A percentile compares a stretch with the other conserved stretches of the same genome.
Conservation (phyloP, 495 filamentous ascomycete species). For the Hyaloscypha bicolor region DNA sequence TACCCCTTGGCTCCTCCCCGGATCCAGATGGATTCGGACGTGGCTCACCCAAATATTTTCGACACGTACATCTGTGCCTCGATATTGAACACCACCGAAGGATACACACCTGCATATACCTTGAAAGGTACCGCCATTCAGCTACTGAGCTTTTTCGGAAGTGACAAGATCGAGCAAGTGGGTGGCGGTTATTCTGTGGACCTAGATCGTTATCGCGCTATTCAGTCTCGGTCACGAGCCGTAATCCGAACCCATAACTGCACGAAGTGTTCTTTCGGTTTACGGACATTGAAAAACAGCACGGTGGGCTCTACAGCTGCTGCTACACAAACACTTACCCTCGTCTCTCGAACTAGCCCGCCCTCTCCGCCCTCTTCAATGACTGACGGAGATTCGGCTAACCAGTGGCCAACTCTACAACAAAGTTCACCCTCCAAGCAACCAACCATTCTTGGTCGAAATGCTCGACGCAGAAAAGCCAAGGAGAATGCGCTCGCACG, state of each 20-base stretch:
- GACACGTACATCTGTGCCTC: conserved; percentile 51
- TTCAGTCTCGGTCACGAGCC: not conserved
- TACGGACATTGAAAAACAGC: not conserved
- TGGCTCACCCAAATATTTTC: conserved; percentile 57
- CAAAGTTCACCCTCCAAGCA: not conserved
- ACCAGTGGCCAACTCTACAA: not conserved
- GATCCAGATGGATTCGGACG: conserved; percentile 50
- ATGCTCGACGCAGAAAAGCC: conserved; percentile 7
- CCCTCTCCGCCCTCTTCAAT: not conserved
- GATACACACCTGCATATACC: conserved; percentile 53
- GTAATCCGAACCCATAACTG: not conserved
- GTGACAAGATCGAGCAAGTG: conserved; percentile 49
- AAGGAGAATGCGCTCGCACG: conserved; percentile 3
- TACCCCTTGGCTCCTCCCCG: conserved; percentile 49
- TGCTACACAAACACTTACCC: not conserved
- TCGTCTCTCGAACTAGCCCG: not conserved
- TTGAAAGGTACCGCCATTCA: conserved; percentile 53
- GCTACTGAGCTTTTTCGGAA: conserved; percentile 62
- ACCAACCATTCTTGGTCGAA: conserved; percentile 1
- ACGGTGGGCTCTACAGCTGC: not conserved
- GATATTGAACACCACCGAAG: conserved; percentile 45
- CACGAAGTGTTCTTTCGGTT: conserved; percentile 3
- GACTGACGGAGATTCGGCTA: not conserved
- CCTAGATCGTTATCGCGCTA: conserved; percentile 10
- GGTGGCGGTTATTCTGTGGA: conserved; percentile 14